Base-by-base conservation (phyloP, 225 moss, liverwort and hornwort species). In the Physcomitrium patens region DNA sequence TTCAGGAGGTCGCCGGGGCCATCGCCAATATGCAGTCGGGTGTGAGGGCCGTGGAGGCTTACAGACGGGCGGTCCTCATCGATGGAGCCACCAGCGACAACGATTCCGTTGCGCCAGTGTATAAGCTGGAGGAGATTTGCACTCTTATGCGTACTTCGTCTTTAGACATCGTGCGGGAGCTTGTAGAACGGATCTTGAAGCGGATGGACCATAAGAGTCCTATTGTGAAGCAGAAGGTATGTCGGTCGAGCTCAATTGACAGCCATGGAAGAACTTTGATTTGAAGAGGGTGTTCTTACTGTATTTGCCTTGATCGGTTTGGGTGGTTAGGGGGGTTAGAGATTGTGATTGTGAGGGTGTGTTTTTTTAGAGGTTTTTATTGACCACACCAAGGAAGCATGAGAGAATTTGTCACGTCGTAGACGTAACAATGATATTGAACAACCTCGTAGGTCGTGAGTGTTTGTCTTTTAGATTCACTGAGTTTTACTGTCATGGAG, bases 151-250 rank as follows among this genome's bases (percentile, higher is more conserved):
- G 92, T 9, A 88, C 83, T 16, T 95, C 99, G 42, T 67, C 93
- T 42, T 45, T 88, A 60, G 99, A 93, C 17, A 85, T 93, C 43
- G 95, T 93, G 60, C 87, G 90, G 67, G 99, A 99, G 88, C 89
- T 99, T 84, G 61, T 95, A 77, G 95, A 95, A 72, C 86, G 90
- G 77, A 93, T 93, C 69, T 56, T 99, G 26, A 95, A 85, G 82
- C 89, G 99, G 49, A 81, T 99, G 65, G 91, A 95, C 53, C 89
- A 92, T 69, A 95, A 88, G 70, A 99, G 89, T 60, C 95, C 95
- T 12, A 64, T 95, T 43, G 95, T 99, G n/a, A 99, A 99, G 87
- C 95, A 95, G 69, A 99, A 99, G 95, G 97, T 94, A 72, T 13
- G 69, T 65, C 60, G 26, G 2, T 66, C 42, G 8, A 76, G 75